Conservation (phyloP, 1,139 yeast species). For the Kurtzmaniella quercitrusa region DNA sequence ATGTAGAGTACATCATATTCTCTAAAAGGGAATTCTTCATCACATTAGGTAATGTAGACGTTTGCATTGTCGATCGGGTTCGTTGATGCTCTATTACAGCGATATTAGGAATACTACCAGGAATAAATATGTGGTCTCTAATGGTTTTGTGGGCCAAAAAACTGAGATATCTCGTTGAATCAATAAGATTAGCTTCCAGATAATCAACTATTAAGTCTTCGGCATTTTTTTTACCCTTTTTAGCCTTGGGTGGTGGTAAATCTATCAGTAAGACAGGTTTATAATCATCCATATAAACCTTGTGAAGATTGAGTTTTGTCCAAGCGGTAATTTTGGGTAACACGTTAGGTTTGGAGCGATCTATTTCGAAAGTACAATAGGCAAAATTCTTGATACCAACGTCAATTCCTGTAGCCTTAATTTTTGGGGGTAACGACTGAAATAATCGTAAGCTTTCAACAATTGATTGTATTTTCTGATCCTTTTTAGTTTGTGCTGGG, state of each 20-base stretch:
- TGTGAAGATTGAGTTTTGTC: constrained; percentile 8
- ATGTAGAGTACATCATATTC: constrained; percentile 14
- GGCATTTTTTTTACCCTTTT: neutral
- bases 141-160: constrained; percentile 3
- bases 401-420: constrained; percentile 7
- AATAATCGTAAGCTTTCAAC: constrained; percentile 4
- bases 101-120: constrained; percentile 3
- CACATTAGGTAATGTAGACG: constrained; percentile 15
- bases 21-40: constrained; percentile 13
- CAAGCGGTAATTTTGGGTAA: constrained; percentile 5
- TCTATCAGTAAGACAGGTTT: neutral
- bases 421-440: constrained; percentile 3
- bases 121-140: constrained; percentile 2
- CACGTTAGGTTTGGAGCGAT: neutral
- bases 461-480: constrained; percentile 4
- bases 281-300: constrained; percentile 1
- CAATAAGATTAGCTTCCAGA: constrained; percentile 5
- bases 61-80: constrained; percentile 11
- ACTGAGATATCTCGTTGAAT: constrained; percentile 7
- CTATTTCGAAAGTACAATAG: constrained; percentile 4
- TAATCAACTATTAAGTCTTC: constrained; percentile 3
- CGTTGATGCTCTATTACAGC: constrained; percentile 14
- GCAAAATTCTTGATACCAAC: constrained; percentile 8
- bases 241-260: neutral
- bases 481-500: constrained; percentile 3